phyloP scores from a whole-genome alignment of 2,329 filamentous ascomycete species.

The Pseudogymnoascus sp. region DNA sequence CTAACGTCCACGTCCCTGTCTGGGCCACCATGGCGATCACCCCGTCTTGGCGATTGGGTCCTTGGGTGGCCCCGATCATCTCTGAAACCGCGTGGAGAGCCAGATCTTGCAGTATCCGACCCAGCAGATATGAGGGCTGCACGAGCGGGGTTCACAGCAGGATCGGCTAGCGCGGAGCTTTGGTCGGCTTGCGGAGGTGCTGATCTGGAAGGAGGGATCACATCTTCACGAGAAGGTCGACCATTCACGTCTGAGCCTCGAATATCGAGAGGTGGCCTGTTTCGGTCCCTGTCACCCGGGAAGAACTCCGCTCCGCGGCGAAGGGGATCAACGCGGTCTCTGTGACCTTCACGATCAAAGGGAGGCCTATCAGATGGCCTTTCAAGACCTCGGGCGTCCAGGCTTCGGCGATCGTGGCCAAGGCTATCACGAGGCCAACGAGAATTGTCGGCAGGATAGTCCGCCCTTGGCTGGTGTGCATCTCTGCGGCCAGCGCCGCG shows the following conservation, averaged over 20 bases:
- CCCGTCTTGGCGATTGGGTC: conserved; percentile 41
- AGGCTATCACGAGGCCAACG: conserved; percentile 23
- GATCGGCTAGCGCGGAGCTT: conserved; percentile 20
- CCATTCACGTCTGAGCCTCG: conserved; percentile 21
- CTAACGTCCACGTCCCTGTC: conserved; percentile 37
- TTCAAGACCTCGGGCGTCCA: conserved; percentile 24
- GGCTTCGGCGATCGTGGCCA: conserved; percentile 22
- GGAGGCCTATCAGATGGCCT: conserved; percentile 19
- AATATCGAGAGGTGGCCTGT: conserved; percentile 16
- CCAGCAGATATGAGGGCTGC: conserved; percentile 26
- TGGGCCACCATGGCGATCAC: conserved; percentile 31
- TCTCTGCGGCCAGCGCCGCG: conserved; percentile 26
- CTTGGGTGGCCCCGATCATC: conserved; percentile 28
- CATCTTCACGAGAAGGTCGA: conserved; percentile 24
- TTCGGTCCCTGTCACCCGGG: conserved; percentile 14
- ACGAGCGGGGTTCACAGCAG: conserved; percentile 27
- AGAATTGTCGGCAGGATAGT: not conserved
- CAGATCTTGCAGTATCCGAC: conserved; percentile 21
- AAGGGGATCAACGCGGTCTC: conserved; percentile 11
- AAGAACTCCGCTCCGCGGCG: not conserved
- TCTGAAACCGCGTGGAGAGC: conserved; percentile 24
- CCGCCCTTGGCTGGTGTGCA: conserved; percentile 17
- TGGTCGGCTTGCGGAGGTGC: conserved; percentile 20
- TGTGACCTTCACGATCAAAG: conserved; percentile 21
- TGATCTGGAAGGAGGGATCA: conserved; percentile 24